Conservation (phyloP, 257 asterid species). For the Verbena officinalis region DNA sequence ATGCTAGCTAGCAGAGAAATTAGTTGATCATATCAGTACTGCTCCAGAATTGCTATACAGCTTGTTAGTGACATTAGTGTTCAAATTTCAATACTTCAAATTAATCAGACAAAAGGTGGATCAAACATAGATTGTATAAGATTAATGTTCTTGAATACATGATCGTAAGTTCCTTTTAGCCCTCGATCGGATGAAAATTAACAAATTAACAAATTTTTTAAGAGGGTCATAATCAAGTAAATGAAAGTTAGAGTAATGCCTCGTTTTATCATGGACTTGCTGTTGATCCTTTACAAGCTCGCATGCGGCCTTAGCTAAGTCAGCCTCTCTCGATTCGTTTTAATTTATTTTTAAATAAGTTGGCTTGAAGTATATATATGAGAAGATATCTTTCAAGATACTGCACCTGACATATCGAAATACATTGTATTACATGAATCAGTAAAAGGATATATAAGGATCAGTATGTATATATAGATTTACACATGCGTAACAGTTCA, state of each 20-base stretch:
- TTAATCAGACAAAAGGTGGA: not conserved
- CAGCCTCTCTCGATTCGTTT: not conserved
- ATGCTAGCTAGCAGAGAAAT: not conserved
- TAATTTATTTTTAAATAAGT: too few species aligned
- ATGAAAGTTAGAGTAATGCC: too few species aligned
- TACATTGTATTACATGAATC: constrained; percentile 33
- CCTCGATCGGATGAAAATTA: too few species aligned
- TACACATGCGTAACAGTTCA: constrained; percentile 37
- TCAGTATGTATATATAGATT: not conserved
- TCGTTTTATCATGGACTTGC: too few species aligned
- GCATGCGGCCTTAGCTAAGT: too few species aligned
- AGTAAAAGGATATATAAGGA: too few species aligned
- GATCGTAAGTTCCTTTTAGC: not conserved
- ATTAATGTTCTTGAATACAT: not conserved
- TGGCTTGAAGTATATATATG: too few species aligned
- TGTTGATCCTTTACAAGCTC: too few species aligned
- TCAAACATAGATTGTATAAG: not conserved
- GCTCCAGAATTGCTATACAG: not conserved
- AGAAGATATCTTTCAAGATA: constrained; percentile 7
- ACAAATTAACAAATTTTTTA: too few species aligned
- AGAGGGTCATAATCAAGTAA: too few species aligned
- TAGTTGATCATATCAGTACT: not conserved
- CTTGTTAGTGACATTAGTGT: not conserved
- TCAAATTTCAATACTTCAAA: not conserved
- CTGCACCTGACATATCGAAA: not conserved